A percentile compares a stretch with the other conserved stretches of the same genome.
phyloP scores from a whole-genome alignment of 1,284 basidiomycete species.

The Trichosporon sp. region DNA sequence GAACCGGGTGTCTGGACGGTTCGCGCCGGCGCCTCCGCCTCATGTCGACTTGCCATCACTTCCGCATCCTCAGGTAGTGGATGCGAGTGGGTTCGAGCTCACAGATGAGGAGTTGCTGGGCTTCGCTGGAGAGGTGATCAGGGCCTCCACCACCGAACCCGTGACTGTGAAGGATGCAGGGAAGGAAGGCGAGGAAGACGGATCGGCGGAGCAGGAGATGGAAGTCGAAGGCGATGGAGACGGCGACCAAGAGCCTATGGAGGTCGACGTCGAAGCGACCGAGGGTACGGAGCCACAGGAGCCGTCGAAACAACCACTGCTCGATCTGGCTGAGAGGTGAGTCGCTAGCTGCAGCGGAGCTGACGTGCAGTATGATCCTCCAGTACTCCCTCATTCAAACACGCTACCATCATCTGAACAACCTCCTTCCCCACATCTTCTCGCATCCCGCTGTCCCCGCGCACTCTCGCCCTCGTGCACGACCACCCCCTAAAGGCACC shows the following conservation, averaged over 20 bases:
- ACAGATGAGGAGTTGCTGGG: slow-evolving; percentile 38
- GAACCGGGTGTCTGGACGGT: slow-evolving; percentile 11
- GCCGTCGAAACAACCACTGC: slow-evolving; percentile 22
- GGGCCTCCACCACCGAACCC: background rate
- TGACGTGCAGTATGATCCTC: slow-evolving; percentile 29
- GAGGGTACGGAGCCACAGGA: slow-evolving; percentile 5
- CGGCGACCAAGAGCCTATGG: slow-evolving; percentile 4
- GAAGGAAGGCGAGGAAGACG: slow-evolving; percentile 6
- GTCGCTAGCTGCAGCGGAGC: background rate
- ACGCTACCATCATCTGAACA: slow-evolving; percentile 34
- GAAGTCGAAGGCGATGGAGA: background rate
- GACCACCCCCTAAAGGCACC: slow-evolving; percentile 27
- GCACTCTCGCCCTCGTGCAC: slow-evolving; percentile 32
- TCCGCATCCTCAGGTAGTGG: slow-evolving; percentile 31
- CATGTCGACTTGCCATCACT: slow-evolving; percentile 29
- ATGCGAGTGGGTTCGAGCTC: slow-evolving; percentile 32
- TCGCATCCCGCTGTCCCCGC: slow-evolving; percentile 40
- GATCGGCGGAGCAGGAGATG: slow-evolving; percentile 7
- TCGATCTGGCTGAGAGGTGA: slow-evolving; percentile 35
- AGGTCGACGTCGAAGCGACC: slow-evolving; percentile 12
- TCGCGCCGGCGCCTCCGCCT: slow-evolving; percentile 15
- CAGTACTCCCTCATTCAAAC: slow-evolving; percentile 38
- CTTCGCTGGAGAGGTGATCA: slow-evolving; percentile 25
- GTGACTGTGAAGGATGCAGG: slow-evolving; percentile 7
- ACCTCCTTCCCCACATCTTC: slow-evolving; percentile 42